These are phyloP conservation scores for Oryza glumipatula DNA, from an alignment of 176 grass and related monocot genomes.

Conservation along the genomic window DNA sequence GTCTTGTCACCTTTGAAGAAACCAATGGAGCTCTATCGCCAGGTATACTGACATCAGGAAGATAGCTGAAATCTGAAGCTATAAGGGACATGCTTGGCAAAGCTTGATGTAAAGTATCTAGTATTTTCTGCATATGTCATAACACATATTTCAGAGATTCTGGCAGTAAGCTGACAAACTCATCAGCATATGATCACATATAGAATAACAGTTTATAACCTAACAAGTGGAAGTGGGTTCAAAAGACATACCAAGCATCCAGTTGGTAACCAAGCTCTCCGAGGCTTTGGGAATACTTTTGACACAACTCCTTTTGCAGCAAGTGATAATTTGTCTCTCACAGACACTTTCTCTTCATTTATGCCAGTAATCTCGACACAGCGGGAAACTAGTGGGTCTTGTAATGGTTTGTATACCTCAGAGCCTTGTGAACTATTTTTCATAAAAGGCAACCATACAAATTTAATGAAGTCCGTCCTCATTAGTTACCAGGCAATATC, in stretches of 20 bases:
- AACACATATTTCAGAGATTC: not conserved
- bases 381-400: constrained; percentile 82
- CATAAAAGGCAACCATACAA: constrained; percentile 44
- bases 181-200: constrained; percentile 35
- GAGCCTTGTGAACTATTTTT: constrained; percentile 77
- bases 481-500: not conserved
- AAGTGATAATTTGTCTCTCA: constrained; percentile 55
- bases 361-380: constrained; percentile 69
- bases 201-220: not conserved
- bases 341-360: constrained; percentile 56
- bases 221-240: constrained; percentile 7
- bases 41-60: constrained; percentile 91
- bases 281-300: constrained; percentile 78
- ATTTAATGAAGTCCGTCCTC: constrained; percentile 12
- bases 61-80: constrained; percentile 97
- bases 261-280: constrained; percentile 94
- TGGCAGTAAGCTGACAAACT: constrained; percentile 19
- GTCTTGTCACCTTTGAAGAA: constrained; percentile 66
- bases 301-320: constrained; percentile 70
- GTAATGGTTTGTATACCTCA: constrained; percentile 89
- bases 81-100: constrained; percentile 92
- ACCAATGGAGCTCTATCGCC: constrained; percentile 95
- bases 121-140: constrained; percentile 58
- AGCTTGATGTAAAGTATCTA: constrained; percentile 87
- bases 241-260: constrained; percentile 78